Conservation (phyloP, 2,329 filamentous ascomycete genomes). For the Fusarium xylarioides region DNA sequence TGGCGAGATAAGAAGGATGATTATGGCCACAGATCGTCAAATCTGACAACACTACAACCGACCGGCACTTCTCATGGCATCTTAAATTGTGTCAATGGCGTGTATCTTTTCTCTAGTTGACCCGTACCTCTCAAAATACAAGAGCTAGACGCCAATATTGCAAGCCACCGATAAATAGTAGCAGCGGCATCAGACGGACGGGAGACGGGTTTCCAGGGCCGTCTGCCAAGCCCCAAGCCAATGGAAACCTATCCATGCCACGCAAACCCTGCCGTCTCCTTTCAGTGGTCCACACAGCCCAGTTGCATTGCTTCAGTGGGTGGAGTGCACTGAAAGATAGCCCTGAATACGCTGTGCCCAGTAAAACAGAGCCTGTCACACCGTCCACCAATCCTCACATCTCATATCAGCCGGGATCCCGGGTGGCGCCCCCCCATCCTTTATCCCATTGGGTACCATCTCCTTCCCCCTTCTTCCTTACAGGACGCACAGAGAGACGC, state of each 20-base stretch:
- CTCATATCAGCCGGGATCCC: slow-evolving; percentile 13
- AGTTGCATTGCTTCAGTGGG: slow-evolving; percentile 22
- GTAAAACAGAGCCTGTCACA: slow-evolving; percentile 13
- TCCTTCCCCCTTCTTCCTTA: slow-evolving; percentile 11
- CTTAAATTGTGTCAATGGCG: not conserved
- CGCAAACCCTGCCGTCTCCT: slow-evolving; percentile 18
- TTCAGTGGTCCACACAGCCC: slow-evolving; percentile 7
- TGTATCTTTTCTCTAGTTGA: not conserved
- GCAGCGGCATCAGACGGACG: not conserved
- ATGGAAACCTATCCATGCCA: not conserved
- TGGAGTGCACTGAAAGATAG: slow-evolving; percentile 15
- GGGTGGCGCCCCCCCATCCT: not conserved
- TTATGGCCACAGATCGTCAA: not conserved
- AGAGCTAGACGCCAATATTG: slow-evolving; percentile 13
- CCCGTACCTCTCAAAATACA: not conserved
- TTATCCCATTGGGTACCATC: slow-evolving; percentile 8
- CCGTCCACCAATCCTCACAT: not conserved
- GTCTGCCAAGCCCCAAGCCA: slow-evolving; percentile 30
- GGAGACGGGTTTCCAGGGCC: slow-evolving; percentile 25
- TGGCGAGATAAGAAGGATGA: slow-evolving; percentile 1
- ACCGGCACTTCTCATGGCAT: not conserved
- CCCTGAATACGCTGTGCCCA: slow-evolving; percentile 19
- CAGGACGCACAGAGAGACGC: slow-evolving; percentile 23
- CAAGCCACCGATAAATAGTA: slow-evolving; percentile 17
- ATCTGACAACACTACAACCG: not conserved